phyloP scores from a whole-genome alignment of 176 grass and related monocot genomes.

The Juncus inflexus region DNA sequence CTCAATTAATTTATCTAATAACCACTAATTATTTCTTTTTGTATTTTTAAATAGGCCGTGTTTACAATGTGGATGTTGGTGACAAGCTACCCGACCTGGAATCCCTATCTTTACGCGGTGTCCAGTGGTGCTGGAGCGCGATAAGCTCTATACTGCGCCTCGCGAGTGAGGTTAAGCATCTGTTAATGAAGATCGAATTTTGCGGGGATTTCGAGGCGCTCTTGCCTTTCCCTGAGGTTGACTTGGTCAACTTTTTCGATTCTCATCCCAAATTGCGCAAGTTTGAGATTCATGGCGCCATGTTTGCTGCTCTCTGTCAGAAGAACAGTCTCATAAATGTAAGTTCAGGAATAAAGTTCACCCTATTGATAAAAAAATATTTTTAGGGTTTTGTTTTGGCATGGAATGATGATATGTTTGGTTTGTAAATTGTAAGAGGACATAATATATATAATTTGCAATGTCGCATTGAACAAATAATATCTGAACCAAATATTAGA shows the following conservation, averaged over 20 bases:
- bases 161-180: conserved; percentile 64
- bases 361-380: too few relatives aligned
- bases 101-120: conserved; percentile 55
- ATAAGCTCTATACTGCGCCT: conserved; percentile 57
- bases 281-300: conserved; percentile 93
- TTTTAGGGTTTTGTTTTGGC: neutral
- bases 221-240: conserved; percentile 79
- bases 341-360: conserved; percentile 27
- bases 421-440: neutral
- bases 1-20: too few relatives aligned
- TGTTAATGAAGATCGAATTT: conserved; percentile 96
- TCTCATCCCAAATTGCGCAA: conserved; percentile 60
- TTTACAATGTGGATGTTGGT: conserved; percentile 65
- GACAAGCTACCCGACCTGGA: conserved; percentile 62
- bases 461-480: neutral
- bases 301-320: conserved; percentile 93
- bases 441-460: neutral
- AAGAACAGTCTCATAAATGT: conserved; percentile 91
- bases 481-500: too few relatives aligned
- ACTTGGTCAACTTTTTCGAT: conserved; percentile 87
- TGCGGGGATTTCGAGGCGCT: conserved; percentile 71
- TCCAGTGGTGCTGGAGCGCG: conserved; percentile 88
- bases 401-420: conserved; percentile 6
- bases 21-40: too few relatives aligned
- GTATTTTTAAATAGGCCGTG: conserved; percentile 39